These are phyloP conservation scores for Penicillium malachiteum DNA, from an alignment of 495 filamentous ascomycete species.

Conservation along the genomic window DNA sequence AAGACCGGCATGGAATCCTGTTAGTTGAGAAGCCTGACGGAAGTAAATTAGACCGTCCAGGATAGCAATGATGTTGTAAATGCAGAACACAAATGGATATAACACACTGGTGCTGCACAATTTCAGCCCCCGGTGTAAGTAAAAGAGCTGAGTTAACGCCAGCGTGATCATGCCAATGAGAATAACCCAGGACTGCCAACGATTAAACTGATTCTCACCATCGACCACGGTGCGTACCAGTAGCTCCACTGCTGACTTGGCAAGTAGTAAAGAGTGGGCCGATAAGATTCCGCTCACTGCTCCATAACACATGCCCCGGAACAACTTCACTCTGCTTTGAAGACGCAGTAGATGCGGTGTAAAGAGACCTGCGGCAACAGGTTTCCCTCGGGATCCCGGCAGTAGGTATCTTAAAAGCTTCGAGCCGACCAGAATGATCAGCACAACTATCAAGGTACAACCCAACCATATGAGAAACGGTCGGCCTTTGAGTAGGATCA, in stretches of 20 bases:
- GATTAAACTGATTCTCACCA: slow-evolving; percentile 88
- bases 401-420: slow-evolving; percentile 55
- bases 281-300: slow-evolving; percentile 90
- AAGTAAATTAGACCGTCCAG: slow-evolving; percentile 98
- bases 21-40: slow-evolving; percentile 76
- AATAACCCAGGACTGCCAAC: slow-evolving; percentile 96
- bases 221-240: slow-evolving; percentile 91
- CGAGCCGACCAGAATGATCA: slow-evolving; percentile 62
- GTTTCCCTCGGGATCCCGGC: slow-evolving; percentile 33
- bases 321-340: slow-evolving; percentile 64
- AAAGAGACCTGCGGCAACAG: slow-evolving; percentile 38
- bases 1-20: slow-evolving; percentile 71
- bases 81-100: slow-evolving; percentile 97
- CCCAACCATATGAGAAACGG: slow-evolving; percentile 93
- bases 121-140: slow-evolving; percentile 89
- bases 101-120: slow-evolving; percentile 93
- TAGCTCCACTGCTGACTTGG: slow-evolving; percentile 95
- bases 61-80: slow-evolving; percentile 99
- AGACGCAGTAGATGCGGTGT: slow-evolving; percentile 34
- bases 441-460: slow-evolving; percentile 68
- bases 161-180: slow-evolving; percentile 77
- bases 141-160: slow-evolving; percentile 90
- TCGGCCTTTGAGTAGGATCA: slow-evolving; percentile 68
- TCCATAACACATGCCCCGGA: slow-evolving; percentile 84
- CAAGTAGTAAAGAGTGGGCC: slow-evolving; percentile 87